A percentile compares a stretch with the other conserved stretches of the same genome.
These are phyloP conservation scores for Ganoderma multipileum DNA, from an alignment of 1,284 basidiomycete genomes.

Conservation along the genomic window DNA sequence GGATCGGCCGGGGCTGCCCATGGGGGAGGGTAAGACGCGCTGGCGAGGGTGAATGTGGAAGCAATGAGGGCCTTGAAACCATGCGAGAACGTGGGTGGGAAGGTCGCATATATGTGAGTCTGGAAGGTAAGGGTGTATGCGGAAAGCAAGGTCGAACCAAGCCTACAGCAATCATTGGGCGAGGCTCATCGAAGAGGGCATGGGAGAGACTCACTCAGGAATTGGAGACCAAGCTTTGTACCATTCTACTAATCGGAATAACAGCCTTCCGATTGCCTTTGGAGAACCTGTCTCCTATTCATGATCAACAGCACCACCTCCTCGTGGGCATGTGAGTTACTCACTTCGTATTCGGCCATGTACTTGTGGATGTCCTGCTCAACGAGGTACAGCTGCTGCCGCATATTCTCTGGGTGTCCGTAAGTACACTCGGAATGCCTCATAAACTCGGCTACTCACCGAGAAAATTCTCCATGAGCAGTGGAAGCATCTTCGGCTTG, in stretches of 20 bases:
- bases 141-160: slow-evolving; percentile 63
- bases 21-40: slow-evolving; percentile 29
- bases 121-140: slow-evolving; percentile 74
- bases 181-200: background rate
- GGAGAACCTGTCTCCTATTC: slow-evolving; percentile 55
- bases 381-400: slow-evolving; percentile 64
- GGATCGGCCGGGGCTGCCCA: slow-evolving; percentile 29
- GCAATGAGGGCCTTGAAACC: slow-evolving; percentile 71
- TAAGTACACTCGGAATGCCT: background rate
- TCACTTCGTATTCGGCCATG: slow-evolving; percentile 68
- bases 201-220: slow-evolving; percentile 52
- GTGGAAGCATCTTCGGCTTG: slow-evolving; percentile 61
- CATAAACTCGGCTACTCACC: slow-evolving; percentile 49
- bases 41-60: slow-evolving; percentile 55
- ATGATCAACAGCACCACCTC: background rate
- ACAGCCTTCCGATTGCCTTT: slow-evolving; percentile 55
- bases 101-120: slow-evolving; percentile 68
- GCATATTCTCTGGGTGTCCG: slow-evolving; percentile 61
- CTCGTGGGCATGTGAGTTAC: slow-evolving; percentile 14
- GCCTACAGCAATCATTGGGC: slow-evolving; percentile 45
- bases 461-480: slow-evolving; percentile 70
- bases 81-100: slow-evolving; percentile 68
- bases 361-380: slow-evolving; percentile 62
- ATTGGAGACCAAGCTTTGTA: slow-evolving; percentile 69
- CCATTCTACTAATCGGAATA: slow-evolving; percentile 68